A percentile compares a stretch with the other conserved stretches of the same genome.
These are phyloP conservation scores for Schizonepeta tenuifolia DNA, from an alignment of 257 asterid species.

Conservation along the genomic window DNA sequence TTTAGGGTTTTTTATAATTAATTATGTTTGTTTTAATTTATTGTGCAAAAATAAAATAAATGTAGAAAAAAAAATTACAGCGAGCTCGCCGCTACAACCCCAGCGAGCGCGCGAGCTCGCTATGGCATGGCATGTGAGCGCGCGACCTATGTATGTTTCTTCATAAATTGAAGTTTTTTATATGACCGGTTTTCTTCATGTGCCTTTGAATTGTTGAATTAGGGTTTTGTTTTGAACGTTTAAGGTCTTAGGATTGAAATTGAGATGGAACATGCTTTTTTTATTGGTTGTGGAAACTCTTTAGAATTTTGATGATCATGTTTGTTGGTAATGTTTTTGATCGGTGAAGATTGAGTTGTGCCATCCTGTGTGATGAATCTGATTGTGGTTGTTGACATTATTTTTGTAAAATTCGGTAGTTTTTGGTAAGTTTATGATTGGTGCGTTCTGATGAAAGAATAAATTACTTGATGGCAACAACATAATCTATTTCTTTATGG, in stretches of 20 bases:
- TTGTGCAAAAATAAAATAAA: no score
- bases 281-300: background rate
- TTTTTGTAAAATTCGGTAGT: background rate
- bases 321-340: background rate
- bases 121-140: no score
- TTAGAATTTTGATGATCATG: background rate
- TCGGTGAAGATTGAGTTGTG: constrained; percentile 4
- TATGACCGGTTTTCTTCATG: background rate
- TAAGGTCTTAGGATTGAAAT: no score
- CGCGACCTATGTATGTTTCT: constrained; percentile 74
- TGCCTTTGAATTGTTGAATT: background rate
- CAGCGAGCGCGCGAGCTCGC: no score
- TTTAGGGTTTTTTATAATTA: no score
- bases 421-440: background rate
- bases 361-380: background rate
- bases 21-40: no score
- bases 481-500: no score
- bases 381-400: background rate
- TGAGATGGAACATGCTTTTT: no score
- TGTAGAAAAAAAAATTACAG: no score
- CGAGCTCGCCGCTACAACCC: no score
- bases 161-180: background rate
- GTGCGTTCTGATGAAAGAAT: no score
- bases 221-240: constrained; percentile 27
- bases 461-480: no score